phyloP scores from a whole-genome alignment of 352 stramenopile species.

The Phytophthora constricta region DNA sequence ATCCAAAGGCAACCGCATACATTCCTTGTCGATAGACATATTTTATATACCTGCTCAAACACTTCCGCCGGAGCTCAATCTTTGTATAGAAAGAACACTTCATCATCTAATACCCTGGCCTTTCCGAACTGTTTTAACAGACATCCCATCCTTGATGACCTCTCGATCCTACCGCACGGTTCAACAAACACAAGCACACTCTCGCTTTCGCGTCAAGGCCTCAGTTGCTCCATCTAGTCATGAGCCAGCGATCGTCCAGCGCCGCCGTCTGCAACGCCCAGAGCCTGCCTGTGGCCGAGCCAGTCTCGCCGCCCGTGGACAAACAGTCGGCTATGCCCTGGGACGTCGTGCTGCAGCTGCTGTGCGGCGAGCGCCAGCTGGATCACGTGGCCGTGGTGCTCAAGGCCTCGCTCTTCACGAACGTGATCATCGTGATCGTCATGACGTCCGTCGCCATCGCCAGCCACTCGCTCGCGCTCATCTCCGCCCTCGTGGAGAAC shows the following conservation, averaged over 20 bases:
- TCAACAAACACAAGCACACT: no score
- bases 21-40: no score
- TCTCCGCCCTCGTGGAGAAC: conserved; percentile 92
- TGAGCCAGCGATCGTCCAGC: conserved; percentile 17
- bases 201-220: neutral
- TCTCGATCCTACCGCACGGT: no score
- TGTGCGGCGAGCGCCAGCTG: conserved; percentile 15
- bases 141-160: no score
- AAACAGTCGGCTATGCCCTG: conserved; percentile 8
- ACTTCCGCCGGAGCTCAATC: no score
- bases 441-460: conserved; percentile 78
- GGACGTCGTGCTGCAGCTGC: conserved; percentile 12
- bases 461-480: conserved; percentile 89
- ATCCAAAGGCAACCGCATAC: no score
- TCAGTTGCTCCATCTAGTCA: no score
- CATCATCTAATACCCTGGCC: no score
- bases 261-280: neutral
- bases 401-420: conserved; percentile 64
- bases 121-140: no score
- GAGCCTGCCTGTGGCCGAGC: neutral
- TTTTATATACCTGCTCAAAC: no score
- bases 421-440: conserved; percentile 67
- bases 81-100: no score
- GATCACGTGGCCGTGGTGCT: conserved; percentile 65
- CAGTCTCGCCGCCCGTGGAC: neutral